These are phyloP conservation scores for Pythium phragmitis DNA, from an alignment of 352 stramenopile genomes.

Conservation along the genomic window DNA sequence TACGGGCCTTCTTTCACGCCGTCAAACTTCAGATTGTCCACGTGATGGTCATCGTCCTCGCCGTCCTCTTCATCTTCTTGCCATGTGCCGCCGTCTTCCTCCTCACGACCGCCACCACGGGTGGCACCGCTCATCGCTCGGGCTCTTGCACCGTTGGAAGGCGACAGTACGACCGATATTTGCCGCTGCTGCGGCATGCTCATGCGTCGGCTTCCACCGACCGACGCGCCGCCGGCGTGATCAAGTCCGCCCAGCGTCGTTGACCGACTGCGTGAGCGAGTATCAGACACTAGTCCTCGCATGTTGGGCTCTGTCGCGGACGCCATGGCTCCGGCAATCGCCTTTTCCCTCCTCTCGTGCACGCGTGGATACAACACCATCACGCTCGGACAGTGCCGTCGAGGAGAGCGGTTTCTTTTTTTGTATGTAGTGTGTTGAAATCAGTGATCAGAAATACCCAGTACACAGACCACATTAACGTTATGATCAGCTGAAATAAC, in stretches of 20 bases:
- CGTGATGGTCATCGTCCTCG: slow-evolving; percentile 45
- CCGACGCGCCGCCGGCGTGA: background rate
- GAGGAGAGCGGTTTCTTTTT: slow-evolving; percentile 4
- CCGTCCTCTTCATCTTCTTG: slow-evolving; percentile 11
- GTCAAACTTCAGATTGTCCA: slow-evolving; percentile 74
- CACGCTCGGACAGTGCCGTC: background rate
- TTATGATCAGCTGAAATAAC: background rate
- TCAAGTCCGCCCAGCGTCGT: background rate
- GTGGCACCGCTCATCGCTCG: slow-evolving; percentile 2
- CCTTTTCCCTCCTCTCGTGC: background rate
- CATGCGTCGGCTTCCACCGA: slow-evolving; percentile 4
- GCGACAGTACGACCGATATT: slow-evolving; percentile 4
- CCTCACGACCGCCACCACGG: background rate
- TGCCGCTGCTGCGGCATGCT: slow-evolving; percentile 21
- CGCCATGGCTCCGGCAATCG: background rate
- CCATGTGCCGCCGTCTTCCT: slow-evolving; percentile 3
- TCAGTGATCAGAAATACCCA: too few relatives aligned
- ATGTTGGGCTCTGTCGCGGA: slow-evolving; percentile 7
- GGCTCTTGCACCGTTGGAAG: background rate
- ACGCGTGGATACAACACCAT: slow-evolving; percentile 13
- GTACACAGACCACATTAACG: too few relatives aligned
- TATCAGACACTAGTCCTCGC: background rate
- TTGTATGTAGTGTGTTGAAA: too few relatives aligned
- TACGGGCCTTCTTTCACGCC: slow-evolving; percentile 74
- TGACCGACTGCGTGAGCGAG: slow-evolving; percentile 9